Evolutionary conservation across 202 grass and related monocot genomes (phyloP).

Genomic region (Dendrocalamus latiflorus): DNA sequence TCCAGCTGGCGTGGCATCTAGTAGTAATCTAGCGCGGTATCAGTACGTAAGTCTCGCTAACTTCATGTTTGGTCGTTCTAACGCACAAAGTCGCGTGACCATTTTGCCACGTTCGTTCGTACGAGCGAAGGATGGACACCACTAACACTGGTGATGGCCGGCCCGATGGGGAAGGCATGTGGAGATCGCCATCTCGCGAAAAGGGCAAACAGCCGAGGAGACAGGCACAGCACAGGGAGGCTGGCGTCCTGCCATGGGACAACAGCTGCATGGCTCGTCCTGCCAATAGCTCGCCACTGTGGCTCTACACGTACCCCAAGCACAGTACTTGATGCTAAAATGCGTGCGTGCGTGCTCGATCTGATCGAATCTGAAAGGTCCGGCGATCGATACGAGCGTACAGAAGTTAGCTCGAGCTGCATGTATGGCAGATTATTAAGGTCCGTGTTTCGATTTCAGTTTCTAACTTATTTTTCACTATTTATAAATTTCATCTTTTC

Average conservation of each 20-base stretch:
- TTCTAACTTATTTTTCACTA: too few relatives aligned
- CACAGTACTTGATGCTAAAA: background rate
- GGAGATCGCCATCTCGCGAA: slow-evolving; percentile 10
- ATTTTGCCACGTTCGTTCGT: background rate
- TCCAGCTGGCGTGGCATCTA: background rate
- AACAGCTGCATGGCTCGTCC: background rate
- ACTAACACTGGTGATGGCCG: background rate
- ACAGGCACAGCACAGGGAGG: background rate
- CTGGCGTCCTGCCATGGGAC: slow-evolving; percentile 8
- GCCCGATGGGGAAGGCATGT: background rate
- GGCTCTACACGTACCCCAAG: background rate
- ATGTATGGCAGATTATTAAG: background rate
- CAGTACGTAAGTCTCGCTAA: background rate
- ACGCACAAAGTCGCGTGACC: background rate
- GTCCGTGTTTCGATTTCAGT: too few relatives aligned
- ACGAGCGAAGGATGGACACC: background rate
- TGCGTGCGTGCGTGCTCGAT: background rate
- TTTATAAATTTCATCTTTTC: too few relatives aligned
- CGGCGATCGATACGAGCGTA: background rate
- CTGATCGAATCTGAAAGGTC: background rate
- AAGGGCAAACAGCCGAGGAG: background rate
- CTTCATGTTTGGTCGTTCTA: background rate
- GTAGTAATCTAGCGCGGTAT: background rate
- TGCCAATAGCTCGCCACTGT: background rate
- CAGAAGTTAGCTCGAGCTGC: background rate